Evolutionary conservation across 225 moss, liverwort and hornwort genomes (phyloP), one percentile per base, ranked within the genome.

Genomic region (Polytrichum commune): DNA sequence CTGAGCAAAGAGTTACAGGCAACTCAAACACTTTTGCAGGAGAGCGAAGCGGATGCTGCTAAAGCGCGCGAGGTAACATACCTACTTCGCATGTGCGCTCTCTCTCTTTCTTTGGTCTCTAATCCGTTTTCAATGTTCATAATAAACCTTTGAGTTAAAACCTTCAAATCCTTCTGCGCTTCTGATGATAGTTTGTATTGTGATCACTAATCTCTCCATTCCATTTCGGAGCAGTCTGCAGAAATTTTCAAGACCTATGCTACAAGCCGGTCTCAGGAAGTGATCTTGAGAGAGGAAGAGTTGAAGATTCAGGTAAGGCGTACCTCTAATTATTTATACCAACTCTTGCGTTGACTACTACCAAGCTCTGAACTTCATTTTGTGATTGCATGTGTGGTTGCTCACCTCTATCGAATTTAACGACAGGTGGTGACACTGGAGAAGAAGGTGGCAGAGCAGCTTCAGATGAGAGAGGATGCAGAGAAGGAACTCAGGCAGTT

Each of bases 11-110:
- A 88, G 82, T 68, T 84, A 68, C 81, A 80, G 62, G 2, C 53
- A 56, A 80, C 72, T 35, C 69, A 78, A 77, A 63, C 64, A 1
- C 69, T 73, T 18, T 69, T 77, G 57, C 67, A 66, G 26, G 80
- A 80, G 46, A 69, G 66, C 27, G 81, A 83, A 75, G 79, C 72
- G 70, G 77, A 60, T 74, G 81, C 76, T 83, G 75, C 81, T 2
- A 80, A 30, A 71, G 81, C 81, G 68, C 85, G 86, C 62, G 81
- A 86, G 83, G 86, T 83, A 83, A 87, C 79, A 63, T 63, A 61
- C 26, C 32, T 71, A 55, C 61, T 87, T 79, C 76, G 84, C 79
- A 81, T 84, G 83, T 81, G 81, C 87, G 84, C 75, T 65, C 79
- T 79, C 87, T 72, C 67, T 67, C 81, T 77, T 10, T 13, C 33